A percentile compares a stretch with the other conserved stretches of the same genome.
These are phyloP conservation scores for Starmerella apicola DNA, from an alignment of 805 yeast species.

Conservation along the genomic window DNA sequence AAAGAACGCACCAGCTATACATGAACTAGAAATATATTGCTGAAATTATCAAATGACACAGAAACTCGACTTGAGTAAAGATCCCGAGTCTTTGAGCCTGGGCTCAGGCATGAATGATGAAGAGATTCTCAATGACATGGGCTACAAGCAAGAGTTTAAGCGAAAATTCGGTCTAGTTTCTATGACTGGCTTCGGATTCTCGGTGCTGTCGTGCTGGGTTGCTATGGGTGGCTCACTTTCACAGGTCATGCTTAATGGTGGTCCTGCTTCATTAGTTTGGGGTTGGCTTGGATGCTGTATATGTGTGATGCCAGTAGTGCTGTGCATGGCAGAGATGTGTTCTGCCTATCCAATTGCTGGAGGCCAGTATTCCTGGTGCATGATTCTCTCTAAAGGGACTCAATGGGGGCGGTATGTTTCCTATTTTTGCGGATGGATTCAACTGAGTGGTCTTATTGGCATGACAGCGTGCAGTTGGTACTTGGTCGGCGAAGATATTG, in stretches of 20 bases:
- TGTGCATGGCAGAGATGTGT: conserved; percentile 53
- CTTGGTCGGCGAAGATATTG: conserved; percentile 39
- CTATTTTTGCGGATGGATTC: conserved; percentile 47
- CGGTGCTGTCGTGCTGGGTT: conserved; percentile 52
- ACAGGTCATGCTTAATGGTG: conserved; percentile 49
- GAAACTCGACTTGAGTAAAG: too few species aligned
- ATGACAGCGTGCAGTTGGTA: conserved; percentile 49
- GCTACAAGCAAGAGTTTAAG: conserved; percentile 51
- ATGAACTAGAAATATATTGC: too few species aligned
- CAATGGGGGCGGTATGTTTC: conserved; percentile 38
- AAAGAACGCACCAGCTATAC: too few species aligned
- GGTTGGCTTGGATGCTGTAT: conserved; percentile 41
- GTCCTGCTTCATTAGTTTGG: conserved; percentile 54
- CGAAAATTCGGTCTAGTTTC: conserved; percentile 48
- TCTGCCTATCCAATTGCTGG: conserved; percentile 46
- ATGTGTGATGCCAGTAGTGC: conserved; percentile 46
- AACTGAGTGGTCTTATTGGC: conserved; percentile 50
- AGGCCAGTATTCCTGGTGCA: conserved; percentile 61
- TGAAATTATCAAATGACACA: too few species aligned
- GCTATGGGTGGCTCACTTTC: conserved; percentile 52
- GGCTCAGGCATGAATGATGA: too few species aligned
- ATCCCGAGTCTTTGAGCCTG: too few species aligned
- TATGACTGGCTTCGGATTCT: conserved; percentile 39
- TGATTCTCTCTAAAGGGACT: conserved; percentile 22
- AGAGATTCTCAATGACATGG: conserved; percentile 28